Conservation (phyloP, 1,284 basidiomycete species). For the Veloboletus limbatus region DNA sequence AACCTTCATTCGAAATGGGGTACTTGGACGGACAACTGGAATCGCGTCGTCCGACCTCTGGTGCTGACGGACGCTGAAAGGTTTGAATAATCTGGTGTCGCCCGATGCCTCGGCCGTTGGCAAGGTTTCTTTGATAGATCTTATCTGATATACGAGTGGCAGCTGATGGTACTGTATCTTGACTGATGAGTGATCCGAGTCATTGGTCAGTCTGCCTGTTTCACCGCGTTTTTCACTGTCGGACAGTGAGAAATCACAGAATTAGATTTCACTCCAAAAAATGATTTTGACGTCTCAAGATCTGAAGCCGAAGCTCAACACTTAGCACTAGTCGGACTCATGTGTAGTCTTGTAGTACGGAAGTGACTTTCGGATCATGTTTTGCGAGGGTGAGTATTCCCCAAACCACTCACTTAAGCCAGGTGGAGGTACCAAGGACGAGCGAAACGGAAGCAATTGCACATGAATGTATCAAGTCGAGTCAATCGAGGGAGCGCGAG, state of each 20-base stretch:
- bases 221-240: background rate
- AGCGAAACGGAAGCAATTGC: no score
- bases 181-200: background rate
- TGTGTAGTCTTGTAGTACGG: no score
- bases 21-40: conserved; percentile 87
- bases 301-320: no score
- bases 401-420: no score
- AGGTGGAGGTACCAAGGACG: no score
- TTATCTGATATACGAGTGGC: conserved; percentile 9
- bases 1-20: conserved; percentile 56
- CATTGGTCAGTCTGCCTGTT: background rate
- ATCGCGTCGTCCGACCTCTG: conserved; percentile 60
- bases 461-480: no score
- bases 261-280: background rate
- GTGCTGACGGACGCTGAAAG: conserved; percentile 48
- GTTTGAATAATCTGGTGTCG: conserved; percentile 15
- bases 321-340: no score
- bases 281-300: no score
- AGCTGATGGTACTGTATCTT: background rate
- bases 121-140: no score
- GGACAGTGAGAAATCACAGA: background rate
- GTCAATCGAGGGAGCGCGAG: no score
- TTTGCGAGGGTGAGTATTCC: no score
- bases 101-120: background rate
- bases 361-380: no score